phyloP scores from a whole-genome alignment of 164 flowering plant genomes.

The Malania oleifera region DNA sequence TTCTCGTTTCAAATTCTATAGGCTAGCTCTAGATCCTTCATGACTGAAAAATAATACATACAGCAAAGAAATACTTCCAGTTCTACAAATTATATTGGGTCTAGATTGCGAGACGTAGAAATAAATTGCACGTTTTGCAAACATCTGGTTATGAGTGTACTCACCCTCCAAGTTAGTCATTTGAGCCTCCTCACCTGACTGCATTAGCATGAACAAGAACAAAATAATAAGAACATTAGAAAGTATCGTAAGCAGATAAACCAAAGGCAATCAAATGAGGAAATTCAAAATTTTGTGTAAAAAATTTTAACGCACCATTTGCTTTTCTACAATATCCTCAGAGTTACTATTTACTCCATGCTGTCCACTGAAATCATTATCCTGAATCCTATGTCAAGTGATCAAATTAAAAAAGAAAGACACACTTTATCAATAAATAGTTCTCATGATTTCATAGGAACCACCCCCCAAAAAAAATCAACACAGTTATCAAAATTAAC shows the following conservation, averaged over 20 bases:
- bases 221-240: conserved; percentile 2
- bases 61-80: too few species aligned
- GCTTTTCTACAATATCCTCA: conserved; percentile 35
- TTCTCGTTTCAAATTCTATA: too few species aligned
- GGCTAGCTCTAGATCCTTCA: too few species aligned
- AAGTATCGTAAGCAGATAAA: conserved; percentile 9
- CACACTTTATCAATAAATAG: background rate
- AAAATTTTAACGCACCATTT: conserved; percentile 32
- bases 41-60: too few species aligned
- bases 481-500: background rate
- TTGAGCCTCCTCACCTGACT: conserved; percentile 38
- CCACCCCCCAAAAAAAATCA: background rate
- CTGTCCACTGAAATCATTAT: conserved; percentile 29
- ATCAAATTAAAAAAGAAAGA: background rate
- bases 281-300: background rate
- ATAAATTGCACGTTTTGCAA: too few species aligned
- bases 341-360: conserved; percentile 23
- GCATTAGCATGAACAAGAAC: conserved; percentile 14
- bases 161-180: conserved; percentile 46
- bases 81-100: too few species aligned
- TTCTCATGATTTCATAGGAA: background rate
- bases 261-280: conserved; percentile 4
- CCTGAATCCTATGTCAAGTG: conserved; percentile 32
- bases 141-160: too few species aligned
- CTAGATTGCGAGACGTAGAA: too few species aligned